A percentile compares a stretch with the other conserved stretches of the same genome.
phyloP scores from a whole-genome alignment of 148 eudicot genomes.

The Heliamphora exappendiculata region DNA sequence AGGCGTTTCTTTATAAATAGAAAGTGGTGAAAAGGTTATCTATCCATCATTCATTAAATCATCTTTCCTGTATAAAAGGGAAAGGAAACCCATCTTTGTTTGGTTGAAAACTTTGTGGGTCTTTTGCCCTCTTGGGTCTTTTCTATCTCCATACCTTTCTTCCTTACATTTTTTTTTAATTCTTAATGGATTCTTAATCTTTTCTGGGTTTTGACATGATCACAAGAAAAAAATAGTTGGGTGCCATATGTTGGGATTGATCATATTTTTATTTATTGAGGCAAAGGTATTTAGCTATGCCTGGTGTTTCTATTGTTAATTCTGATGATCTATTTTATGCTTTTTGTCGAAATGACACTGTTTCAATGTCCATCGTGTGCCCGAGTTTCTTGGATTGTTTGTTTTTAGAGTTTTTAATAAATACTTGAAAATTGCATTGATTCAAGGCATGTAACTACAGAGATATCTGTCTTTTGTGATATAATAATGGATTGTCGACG shows the following conservation, averaged over 20 bases:
- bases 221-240: not conserved
- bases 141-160: conserved; percentile 4
- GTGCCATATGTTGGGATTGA: conserved; percentile 1
- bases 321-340: not conserved
- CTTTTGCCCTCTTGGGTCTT: conserved; percentile 25
- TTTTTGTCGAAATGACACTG: not conserved
- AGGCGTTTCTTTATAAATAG: conserved; percentile 18
- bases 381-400: not conserved
- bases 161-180: not conserved
- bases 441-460: not conserved
- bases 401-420: not conserved
- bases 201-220: conserved; percentile 11
- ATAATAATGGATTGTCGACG: not conserved
- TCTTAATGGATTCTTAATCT: not conserved
- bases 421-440: not conserved
- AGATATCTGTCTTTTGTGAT: no score
- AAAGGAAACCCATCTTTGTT: conserved; percentile 16
- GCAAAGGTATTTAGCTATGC: not conserved
- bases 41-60: conserved; percentile 32
- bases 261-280: not conserved
- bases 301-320: not conserved
- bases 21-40: conserved; percentile 15
- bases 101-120: conserved; percentile 20
- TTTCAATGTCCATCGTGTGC: not conserved
- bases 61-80: conserved; percentile 24